These are phyloP conservation scores for Medicago arabica DNA, from an alignment of 306 rosid genomes.

Conservation along the genomic window DNA sequence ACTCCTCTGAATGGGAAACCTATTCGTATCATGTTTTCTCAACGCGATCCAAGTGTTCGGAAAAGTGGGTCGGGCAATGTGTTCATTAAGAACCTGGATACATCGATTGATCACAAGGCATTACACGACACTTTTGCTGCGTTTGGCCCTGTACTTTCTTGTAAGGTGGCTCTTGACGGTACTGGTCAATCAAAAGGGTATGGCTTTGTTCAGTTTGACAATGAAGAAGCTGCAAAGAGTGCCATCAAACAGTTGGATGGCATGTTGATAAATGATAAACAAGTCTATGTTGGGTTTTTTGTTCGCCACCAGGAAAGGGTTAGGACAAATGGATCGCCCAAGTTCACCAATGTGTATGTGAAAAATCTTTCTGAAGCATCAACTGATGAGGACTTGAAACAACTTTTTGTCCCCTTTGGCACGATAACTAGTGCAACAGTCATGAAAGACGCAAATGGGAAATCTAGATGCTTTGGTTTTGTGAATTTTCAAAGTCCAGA, in stretches of 20 bases:
- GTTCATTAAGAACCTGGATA: slow-evolving; percentile 79
- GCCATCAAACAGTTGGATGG: slow-evolving; percentile 73
- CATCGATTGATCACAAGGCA: slow-evolving; percentile 79
- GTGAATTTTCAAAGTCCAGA: slow-evolving; percentile 67
- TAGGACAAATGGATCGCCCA: slow-evolving; percentile 54
- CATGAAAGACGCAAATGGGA: slow-evolving; percentile 70
- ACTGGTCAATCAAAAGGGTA: slow-evolving; percentile 80
- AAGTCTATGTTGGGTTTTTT: slow-evolving; percentile 71
- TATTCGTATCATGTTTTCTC: slow-evolving; percentile 85
- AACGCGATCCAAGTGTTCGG: slow-evolving; percentile 80
- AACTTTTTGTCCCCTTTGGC: slow-evolving; percentile 60
- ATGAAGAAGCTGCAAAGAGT: slow-evolving; percentile 64
- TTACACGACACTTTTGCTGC: slow-evolving; percentile 75
- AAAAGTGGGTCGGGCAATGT: slow-evolving; percentile 83
- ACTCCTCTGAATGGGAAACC: slow-evolving; percentile 74
- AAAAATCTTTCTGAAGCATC: slow-evolving; percentile 68
- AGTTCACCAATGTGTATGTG: slow-evolving; percentile 79
- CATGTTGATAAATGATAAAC: slow-evolving; percentile 77
- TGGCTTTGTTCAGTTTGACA: slow-evolving; percentile 85
- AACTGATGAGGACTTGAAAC: slow-evolving; percentile 61
- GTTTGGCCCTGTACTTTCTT: slow-evolving; percentile 83
- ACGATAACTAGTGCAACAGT: slow-evolving; percentile 69
- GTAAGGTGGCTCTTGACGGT: slow-evolving; percentile 75
- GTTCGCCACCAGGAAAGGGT: slow-evolving; percentile 66
- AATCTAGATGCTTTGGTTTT: slow-evolving; percentile 86